Base-by-base conservation (phyloP, 2,329 filamentous ascomycete species). In the Penicillium brasilianum region DNA sequence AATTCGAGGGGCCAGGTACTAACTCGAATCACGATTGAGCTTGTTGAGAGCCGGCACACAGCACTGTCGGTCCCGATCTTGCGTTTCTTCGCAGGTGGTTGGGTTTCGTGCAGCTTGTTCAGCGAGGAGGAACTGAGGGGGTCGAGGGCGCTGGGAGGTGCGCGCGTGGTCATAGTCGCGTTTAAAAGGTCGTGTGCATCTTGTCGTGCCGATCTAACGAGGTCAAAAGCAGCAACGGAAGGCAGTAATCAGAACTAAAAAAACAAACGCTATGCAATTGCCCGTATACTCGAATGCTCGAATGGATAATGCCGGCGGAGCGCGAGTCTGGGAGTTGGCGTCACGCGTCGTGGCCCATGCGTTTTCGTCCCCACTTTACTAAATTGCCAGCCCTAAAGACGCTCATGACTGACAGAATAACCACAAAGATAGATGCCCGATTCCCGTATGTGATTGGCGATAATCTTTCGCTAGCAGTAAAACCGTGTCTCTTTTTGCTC, bases 161-260 rank as follows among this genome's bases (percentile, higher is more conserved):
- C 66, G 63, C 69, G 71, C 66, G 76, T 74, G 67, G 76, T 72
- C 77, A 79, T 79, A 68, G 66, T 74, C 68, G 67, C 66, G 67
- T 71, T 58, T 66, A 68, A 53, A 55, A 65, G 59, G 59, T 51
- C 46, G 60, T 65, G 59, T 30, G 61, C 71, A 74, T 74, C 52
- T 36, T 71, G 63, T 41, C 55, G 44, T 36, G 13, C 2, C 34
- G 25, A 20, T 2, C 18, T 9, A 32, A 62, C 65, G 61, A 22
- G 46, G 60, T 55, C n/a, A 14, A 28, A 55, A 25, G 22, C 55
- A 57, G 16, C 7, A 28, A 46, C 10, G 50, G 6, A 52, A 30
- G 5, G 6, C 30, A 58, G 18, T 10, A 39, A 36, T 10, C 4
- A 3, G 48, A 30, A 7, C 8, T 14, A 10, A 41, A 16, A 32